Evolutionary conservation across 768 basidiomycete genomes (phyloP).

Genomic region (Kwoniella dejecticola): DNA sequence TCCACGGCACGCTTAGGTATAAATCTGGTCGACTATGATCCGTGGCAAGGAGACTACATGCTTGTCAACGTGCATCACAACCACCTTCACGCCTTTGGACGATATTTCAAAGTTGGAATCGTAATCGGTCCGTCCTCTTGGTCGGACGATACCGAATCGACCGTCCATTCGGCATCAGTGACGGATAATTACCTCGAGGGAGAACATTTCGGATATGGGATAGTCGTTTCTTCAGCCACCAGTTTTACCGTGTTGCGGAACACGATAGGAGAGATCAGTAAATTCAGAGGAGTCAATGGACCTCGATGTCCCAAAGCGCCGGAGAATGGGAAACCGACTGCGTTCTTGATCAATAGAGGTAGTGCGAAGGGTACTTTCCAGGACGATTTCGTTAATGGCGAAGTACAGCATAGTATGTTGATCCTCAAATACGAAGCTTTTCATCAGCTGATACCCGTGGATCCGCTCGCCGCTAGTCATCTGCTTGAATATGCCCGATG

Average conservation of each 20-base stretch:
- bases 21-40: slow-evolving; percentile 55
- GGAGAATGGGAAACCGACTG: slow-evolving; percentile 49
- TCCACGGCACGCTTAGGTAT: too few relatives aligned
- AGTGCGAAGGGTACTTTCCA: slow-evolving; percentile 54
- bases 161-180: slow-evolving; percentile 50
- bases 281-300: slow-evolving; percentile 48
- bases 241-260: slow-evolving; percentile 53
- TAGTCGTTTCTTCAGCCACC: slow-evolving; percentile 53
- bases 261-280: slow-evolving; percentile 38
- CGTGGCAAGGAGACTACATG: slow-evolving; percentile 56
- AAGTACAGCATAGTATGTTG: slow-evolving; percentile 55
- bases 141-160: slow-evolving; percentile 55
- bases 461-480: slow-evolving; percentile 45
- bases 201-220: slow-evolving; percentile 53
- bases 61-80: slow-evolving; percentile 50
- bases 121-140: slow-evolving; percentile 55
- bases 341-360: slow-evolving; percentile 54
- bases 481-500: slow-evolving; percentile 51
- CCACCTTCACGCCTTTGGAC: slow-evolving; percentile 48
- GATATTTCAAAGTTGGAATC: slow-evolving; percentile 54
- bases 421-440: not conserved
- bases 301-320: slow-evolving; percentile 52
- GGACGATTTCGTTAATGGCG: slow-evolving; percentile 56
- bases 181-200: slow-evolving; percentile 53
- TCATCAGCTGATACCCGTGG: not conserved